Conservation (phyloP, 2,329 filamentous ascomycete genomes). For the Salinomyces thailandicus region DNA sequence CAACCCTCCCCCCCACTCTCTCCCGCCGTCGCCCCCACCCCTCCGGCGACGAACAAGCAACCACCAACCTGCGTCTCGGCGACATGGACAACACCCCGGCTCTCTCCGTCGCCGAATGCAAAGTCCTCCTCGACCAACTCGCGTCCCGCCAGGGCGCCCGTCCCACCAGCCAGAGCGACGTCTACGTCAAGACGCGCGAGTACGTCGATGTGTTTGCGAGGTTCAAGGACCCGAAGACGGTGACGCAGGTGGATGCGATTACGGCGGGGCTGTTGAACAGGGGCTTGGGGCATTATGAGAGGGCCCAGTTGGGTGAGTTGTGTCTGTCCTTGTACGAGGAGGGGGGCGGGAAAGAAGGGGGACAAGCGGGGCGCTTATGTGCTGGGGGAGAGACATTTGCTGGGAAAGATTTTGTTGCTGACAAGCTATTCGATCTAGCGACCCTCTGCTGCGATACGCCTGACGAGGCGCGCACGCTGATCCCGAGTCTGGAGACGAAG, state of each 20-base stretch:
- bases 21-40: slow-evolving; percentile 55
- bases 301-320: slow-evolving; percentile 73
- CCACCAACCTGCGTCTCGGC: slow-evolving; percentile 70
- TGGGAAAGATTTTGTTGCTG: no score
- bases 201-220: slow-evolving; percentile 92
- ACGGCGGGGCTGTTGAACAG: slow-evolving; percentile 46
- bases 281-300: slow-evolving; percentile 63
- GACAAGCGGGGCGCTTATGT: background rate
- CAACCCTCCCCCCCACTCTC: slow-evolving; percentile 15
- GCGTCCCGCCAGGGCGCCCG: slow-evolving; percentile 3
- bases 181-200: slow-evolving; percentile 44
- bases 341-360: background rate
- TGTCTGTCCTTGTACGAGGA: background rate
- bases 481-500: slow-evolving; percentile 80
- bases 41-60: slow-evolving; percentile 79
- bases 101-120: slow-evolving; percentile 70
- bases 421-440: slow-evolving; percentile 43
- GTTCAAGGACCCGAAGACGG: slow-evolving; percentile 92
- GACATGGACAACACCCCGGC: slow-evolving; percentile 90
- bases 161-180: slow-evolving; percentile 43
- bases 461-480: slow-evolving; percentile 92
- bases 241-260: slow-evolving; percentile 57
- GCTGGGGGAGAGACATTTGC: background rate
- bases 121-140: slow-evolving; percentile 8
- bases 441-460: slow-evolving; percentile 85